These are phyloP conservation scores for Mariannaea elegans DNA, from an alignment of 2,329 filamentous ascomycete genomes.

Conservation along the genomic window DNA sequence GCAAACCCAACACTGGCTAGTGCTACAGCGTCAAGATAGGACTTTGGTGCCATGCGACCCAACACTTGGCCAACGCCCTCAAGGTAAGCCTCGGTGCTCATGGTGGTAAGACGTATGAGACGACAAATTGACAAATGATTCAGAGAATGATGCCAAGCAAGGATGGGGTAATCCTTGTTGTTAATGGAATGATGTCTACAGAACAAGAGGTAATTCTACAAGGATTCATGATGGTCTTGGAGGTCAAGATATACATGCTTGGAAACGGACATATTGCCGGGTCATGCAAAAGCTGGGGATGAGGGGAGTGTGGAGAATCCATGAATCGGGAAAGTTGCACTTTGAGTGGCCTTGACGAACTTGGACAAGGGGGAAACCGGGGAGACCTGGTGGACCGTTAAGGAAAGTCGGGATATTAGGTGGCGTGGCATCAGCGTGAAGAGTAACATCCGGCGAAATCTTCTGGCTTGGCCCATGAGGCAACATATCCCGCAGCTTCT, in stretches of 20 bases:
- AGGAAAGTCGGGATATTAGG: not conserved
- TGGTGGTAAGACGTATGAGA: not conserved
- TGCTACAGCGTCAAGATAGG: constrained; percentile 8
- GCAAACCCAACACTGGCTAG: constrained; percentile 9
- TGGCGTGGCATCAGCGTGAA: not conserved
- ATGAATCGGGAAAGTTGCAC: not conserved
- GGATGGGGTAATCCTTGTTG: not conserved
- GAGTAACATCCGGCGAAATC: constrained; percentile 13
- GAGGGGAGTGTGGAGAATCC: not conserved
- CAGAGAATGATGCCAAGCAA: not conserved
- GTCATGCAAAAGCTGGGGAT: constrained; percentile 4
- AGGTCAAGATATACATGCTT: constrained; percentile 14
- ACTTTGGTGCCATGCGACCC: constrained; percentile 15
- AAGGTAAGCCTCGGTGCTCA: constrained; percentile 8
- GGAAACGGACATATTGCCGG: constrained; percentile 19
- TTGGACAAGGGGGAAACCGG: constrained; percentile 3
- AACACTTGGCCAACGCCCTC: constrained; percentile 16
- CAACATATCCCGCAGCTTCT: constrained; percentile 10
- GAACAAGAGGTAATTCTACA: not conserved
- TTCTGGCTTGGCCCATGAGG: constrained; percentile 9
- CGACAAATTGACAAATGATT: not conserved
- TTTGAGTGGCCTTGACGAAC: not conserved
- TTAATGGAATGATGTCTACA: not conserved
- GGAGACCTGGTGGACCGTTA: not conserved
- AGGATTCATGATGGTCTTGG: not conserved